Base-by-base conservation (phyloP, 1,284 basidiomycete genomes). In the Ustilago shanxiensis region DNA sequence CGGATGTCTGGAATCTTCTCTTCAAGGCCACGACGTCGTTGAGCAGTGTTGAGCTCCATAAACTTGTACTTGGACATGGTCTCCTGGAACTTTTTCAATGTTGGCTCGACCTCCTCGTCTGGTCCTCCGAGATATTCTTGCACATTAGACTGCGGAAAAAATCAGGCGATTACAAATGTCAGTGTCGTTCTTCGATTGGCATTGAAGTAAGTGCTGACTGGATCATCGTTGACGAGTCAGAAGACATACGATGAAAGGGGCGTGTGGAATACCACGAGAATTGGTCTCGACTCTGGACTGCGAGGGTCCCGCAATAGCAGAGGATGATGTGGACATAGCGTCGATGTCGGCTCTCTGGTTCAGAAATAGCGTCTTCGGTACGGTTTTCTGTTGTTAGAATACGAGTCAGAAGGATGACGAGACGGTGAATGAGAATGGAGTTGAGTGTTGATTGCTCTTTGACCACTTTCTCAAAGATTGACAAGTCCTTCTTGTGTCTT, bases 21-120 rank as follows among this genome's bases (percentile, higher is more conserved):
- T 79, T 94, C 92, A 6, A 98, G 89, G 1, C 92, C 91, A 64
- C 90, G 89, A 58, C 93, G 89, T 52, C 95, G 90, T 85, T 95
- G 92, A 14, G 91, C 89, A 53, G 96, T 89, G 84, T 92, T 95
- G 37, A 91, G 88, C 83, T 98, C 96, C 96, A 99, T 98, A 88
- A 96, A 97, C 68, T 94, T 93, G 89, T 99, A 99, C 89, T 99
- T 98, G 94, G 94, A 93, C 85, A 96, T 90, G 35, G 95, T 94
- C 87, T 96, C 94, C 85, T 98, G 94, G 84, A 98, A 94, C 66
- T 89, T 89, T 85, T 91, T 92, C 73, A 99, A 88, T 0, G 92
- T 90, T 24, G 88, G 89, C 85, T 97, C 95, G 18, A 93, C 91
- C 62, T 92, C 92, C 1, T 89, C 92, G 54, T 95, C 91, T 33